Evolutionary conservation across 768 basidiomycete genomes (phyloP), one percentile per base, ranked within the genome.

Genomic region (Rhodotorula toruloides): DNA sequence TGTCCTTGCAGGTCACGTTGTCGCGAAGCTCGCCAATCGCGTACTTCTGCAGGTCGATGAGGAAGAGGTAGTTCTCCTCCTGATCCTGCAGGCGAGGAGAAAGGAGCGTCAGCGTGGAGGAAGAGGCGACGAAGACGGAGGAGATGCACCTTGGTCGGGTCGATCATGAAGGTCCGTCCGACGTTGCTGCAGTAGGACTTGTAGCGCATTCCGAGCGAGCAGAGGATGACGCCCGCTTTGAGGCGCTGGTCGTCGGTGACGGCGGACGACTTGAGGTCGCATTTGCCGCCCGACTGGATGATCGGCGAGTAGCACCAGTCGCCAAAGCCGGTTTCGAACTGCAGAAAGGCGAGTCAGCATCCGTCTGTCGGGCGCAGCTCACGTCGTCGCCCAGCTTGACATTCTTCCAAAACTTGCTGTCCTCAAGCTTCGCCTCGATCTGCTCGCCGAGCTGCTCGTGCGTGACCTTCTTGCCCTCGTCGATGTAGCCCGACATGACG

Each of bases 301-400:
- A 97, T 93, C 4, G 94, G 92, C 4, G 89, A 85, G 77, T 94
- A 97, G 72, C 89, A 89, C 78, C 93, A 94, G 77, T 99, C 96
- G 11, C 88, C 87, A 4, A 86, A 83, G n/a, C 81, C 80, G 84
- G 89, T 94, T 75, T 99, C 91, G 61, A 91, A 83, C 90, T 96
- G 73, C 25, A 14, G 7, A 22, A n/a, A n/a, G n/a, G n/a, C n/a
- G n/a, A n/a, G n/a, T n/a, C n/a, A n/a, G n/a, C n/a, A n/a, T n/a
- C n/a, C n/a, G n/a, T n/a, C n/a, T n/a, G n/a, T n/a, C n/a, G n/a
- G n/a, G n/a, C n/a, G n/a, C n/a, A 25, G 81, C 88, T 73, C 72
- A 91, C 91, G 56, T 90, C 87, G 62, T 81, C 84, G 10, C 40
- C 90, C 75, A 11, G 84, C 84, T 89, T 86, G 68, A 79, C 77